Base-by-base conservation (phyloP, 2,329 filamentous ascomycete genomes). In the Didymella segeticola region DNA sequence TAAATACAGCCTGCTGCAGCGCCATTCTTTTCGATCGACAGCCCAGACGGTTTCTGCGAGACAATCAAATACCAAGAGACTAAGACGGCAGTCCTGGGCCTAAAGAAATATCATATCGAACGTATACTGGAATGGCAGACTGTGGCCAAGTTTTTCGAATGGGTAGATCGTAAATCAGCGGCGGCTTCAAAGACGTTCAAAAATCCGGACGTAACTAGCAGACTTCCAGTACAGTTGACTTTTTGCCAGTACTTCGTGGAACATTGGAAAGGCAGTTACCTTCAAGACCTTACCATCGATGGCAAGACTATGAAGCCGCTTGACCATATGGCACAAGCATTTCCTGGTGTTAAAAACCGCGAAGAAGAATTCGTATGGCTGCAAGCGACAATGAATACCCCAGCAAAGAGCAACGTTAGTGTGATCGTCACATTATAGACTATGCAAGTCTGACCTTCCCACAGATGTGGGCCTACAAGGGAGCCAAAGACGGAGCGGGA, bases 101-200 rank as follows among this genome's bases (percentile, higher is more conserved):
- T 20, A 27, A 38, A 26, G 15, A 30, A 47, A 38, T 53, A 48
- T 22, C 50, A 53, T 19, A 48, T 53, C 19, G 50, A 53, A 26
- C 50, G 48, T 25, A 43, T 53, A 31, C 30, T 53, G 9, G 50
- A 53, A 31, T 53, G 50, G 50, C 50, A 53, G 29, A 43, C 43
- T 12, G 50, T 53, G 27, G 22, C 50, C 6, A 36, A 48, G 8
- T 53, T 47, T 26, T 53, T 53, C 17, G 38, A 43, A 20, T 53
- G 50, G 43, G 33, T 53, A 14, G 14, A 46, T 12, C 20, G 31
- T 14, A 39, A 39, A 34, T 34, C n/a, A 19, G 33, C 36, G 22
- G 36, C 17, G 37, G 38, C 19, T 14, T n/a, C 15, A 29, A 29
- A 23, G 30, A 41, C n/a, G 20, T 37, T 42, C 22, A 15, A 25